These are phyloP conservation scores for Grifola frondosa DNA, from an alignment of 1,284 basidiomycete genomes.

Conservation along the genomic window DNA sequence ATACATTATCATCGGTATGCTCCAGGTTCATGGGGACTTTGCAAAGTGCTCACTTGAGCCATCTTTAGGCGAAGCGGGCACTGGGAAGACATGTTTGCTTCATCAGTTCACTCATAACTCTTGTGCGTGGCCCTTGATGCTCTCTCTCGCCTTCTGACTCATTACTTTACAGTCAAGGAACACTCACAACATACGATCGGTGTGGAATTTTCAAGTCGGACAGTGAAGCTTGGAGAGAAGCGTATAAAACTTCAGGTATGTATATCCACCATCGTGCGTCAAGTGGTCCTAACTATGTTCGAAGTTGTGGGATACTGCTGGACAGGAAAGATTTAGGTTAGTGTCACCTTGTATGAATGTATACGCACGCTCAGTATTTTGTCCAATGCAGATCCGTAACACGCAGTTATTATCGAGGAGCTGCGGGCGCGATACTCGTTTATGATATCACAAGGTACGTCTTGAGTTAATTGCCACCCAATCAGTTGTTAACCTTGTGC, in stretches of 20 bases:
- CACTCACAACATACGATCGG: conserved; percentile 98
- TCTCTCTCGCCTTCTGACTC: conserved; percentile 5
- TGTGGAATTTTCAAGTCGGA: conserved; percentile 91
- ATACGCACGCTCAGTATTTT: conserved; percentile 3
- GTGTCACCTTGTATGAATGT: conserved; percentile 26
- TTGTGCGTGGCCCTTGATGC: conserved; percentile 55
- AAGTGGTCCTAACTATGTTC: conserved; percentile 9
- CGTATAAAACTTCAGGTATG: conserved; percentile 90
- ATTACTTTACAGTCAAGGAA: conserved; percentile 74
- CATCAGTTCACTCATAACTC: conserved; percentile 95
- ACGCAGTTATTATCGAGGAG: conserved; percentile 93
- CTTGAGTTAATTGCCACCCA: not conserved
- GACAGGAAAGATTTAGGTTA: conserved; percentile 90
- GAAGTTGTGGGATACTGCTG: conserved; percentile 96
- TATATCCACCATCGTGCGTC: conserved; percentile 2
- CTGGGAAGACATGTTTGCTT: conserved; percentile 94
- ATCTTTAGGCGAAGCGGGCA: conserved; percentile 84
- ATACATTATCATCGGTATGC: conserved; percentile 89
- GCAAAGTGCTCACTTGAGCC: conserved; percentile 2
- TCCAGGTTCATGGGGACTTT: not conserved
- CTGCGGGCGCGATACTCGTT: conserved; percentile 91
- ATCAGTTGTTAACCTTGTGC: conserved; percentile 10
- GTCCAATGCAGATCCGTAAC: conserved; percentile 78
- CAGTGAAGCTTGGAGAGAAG: conserved; percentile 88
- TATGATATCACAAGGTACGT: conserved; percentile 94